Evolutionary conservation across 441 rosid species (phyloP), one percentile per base, ranked within the genome.

Genomic region (Daphne laureola): DNA sequence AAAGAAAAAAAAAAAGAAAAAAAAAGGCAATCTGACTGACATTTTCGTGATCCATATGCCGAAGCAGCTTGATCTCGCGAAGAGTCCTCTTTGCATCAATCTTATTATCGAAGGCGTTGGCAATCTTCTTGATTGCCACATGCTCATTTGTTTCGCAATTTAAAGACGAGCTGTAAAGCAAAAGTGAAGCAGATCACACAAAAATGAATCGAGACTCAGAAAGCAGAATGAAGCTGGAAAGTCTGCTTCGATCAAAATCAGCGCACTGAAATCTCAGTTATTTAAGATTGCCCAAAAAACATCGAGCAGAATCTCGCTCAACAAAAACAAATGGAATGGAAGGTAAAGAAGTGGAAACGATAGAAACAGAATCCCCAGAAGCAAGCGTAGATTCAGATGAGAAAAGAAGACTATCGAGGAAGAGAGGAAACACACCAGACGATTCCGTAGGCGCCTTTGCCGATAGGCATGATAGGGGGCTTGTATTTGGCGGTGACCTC

Each of bases 401-500:
- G 4, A 43, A 26, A 8, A 40, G 47, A 43, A 27, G n/a, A n/a
- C n/a, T n/a, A n/a, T n/a, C n/a, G n/a, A n/a, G n/a, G n/a, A 21
- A 16, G 40, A 3, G 40, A 15, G 49, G 51, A 2, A 43, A 14
- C 41, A 43, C 70, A 86, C 95, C 97, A 89, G 58, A 89, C 95
- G 77, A 86, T 84, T 63, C 97, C 97, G 53, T 89, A 89, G 4
- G 97, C 97, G 12, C 90, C 88, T 35, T 89, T 80, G 48, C 95
- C 93, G 71, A 89, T 82, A 26, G 95, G 95, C 85, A 86, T 70
- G 57, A 89, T 89, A 26, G 97, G 97, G 47, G 93, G 95, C 74
- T 75, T 82, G 57, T 91, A 91, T 83, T 91, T 91, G 35, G 91
- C 87, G 2, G 98, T 91, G 66, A 91, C 95, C 74, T 86, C 96